Evolutionary conservation across 2,329 filamentous ascomycete species (phyloP).

Genomic region (Cercospora sp.): DNA sequence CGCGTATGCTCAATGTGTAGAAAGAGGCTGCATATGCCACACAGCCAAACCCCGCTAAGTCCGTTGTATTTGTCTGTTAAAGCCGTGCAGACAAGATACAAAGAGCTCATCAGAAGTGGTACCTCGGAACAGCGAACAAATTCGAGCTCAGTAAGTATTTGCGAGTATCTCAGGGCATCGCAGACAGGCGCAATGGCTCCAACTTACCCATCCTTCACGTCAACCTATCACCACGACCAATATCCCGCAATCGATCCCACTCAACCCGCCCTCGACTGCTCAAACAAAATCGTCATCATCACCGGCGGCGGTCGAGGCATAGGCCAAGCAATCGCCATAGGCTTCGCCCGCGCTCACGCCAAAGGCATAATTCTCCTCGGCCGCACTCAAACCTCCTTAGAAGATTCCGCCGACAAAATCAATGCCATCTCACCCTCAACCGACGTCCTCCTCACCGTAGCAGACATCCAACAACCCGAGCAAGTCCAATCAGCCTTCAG

Average conservation of each 20-base stretch:
- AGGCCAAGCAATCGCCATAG: slow-evolving; percentile 24
- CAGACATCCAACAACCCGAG: slow-evolving; percentile 18
- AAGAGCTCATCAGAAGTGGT: too few relatives aligned
- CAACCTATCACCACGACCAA: slow-evolving; percentile 40
- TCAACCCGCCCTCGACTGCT: slow-evolving; percentile 44
- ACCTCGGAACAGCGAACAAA: too few relatives aligned
- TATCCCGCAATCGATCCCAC: slow-evolving; percentile 44
- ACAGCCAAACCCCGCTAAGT: neutral
- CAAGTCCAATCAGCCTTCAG: neutral
- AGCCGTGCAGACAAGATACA: neutral
- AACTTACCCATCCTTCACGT: slow-evolving; percentile 40
- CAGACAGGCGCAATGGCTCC: neutral
- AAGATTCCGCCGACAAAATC: slow-evolving; percentile 16
- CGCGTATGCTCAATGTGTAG: neutral
- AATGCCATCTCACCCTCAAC: slow-evolving; percentile 7
- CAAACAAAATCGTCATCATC: slow-evolving; percentile 43
- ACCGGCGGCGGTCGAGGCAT: slow-evolving; percentile 26
- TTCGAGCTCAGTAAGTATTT: neutral
- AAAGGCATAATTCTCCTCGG: slow-evolving; percentile 25
- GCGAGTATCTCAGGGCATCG: neutral
- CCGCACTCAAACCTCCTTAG: slow-evolving; percentile 21
- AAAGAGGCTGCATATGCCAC: neutral
- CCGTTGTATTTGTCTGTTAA: neutral
- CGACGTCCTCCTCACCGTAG: slow-evolving; percentile 17
- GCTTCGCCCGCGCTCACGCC: slow-evolving; percentile 24